A percentile compares a stretch with the other conserved stretches of the same genome.
Conservation (phyloP, 164 flowering plant genomes). For the Stephania japonica region DNA sequence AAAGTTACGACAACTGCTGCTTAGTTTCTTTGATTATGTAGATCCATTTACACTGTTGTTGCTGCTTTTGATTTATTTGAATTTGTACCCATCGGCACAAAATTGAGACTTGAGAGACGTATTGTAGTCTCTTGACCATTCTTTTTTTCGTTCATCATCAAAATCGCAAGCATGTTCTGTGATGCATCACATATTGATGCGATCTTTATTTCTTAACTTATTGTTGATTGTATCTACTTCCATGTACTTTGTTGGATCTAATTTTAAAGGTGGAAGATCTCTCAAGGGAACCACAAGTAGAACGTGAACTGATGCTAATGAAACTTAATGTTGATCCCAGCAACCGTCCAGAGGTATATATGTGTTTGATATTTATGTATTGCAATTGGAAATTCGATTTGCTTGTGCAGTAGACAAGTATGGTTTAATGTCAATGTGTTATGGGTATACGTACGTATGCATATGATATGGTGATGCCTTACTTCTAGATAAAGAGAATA, state of each 20-base stretch:
- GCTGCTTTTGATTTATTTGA: not conserved
- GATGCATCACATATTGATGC: not conserved
- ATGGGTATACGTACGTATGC: no score
- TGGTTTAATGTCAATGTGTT: no score
- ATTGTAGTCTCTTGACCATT: not conserved
- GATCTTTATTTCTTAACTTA: no score
- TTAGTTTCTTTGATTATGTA: not conserved
- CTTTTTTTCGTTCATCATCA: no score
- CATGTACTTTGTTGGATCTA: not conserved
- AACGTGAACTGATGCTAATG: constrained; percentile 91
- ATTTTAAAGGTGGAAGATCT: constrained; percentile 74
- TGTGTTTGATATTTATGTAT: not conserved
- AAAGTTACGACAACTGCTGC: no score
- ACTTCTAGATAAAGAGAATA: no score
- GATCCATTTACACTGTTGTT: not conserved
- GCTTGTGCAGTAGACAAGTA: not conserved
- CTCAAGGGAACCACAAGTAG: constrained; percentile 86
- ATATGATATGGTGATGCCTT: no score
- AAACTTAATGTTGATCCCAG: constrained; percentile 67
- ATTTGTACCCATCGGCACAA: not conserved
- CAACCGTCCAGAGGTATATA: constrained; percentile 59
- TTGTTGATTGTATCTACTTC: not conserved
- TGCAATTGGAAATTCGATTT: not conserved
- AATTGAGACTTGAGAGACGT: not conserved
- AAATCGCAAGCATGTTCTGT: not conserved